Conservation (phyloP, 2,329 filamentous ascomycete species). For the Sarocladium oryzae region DNA sequence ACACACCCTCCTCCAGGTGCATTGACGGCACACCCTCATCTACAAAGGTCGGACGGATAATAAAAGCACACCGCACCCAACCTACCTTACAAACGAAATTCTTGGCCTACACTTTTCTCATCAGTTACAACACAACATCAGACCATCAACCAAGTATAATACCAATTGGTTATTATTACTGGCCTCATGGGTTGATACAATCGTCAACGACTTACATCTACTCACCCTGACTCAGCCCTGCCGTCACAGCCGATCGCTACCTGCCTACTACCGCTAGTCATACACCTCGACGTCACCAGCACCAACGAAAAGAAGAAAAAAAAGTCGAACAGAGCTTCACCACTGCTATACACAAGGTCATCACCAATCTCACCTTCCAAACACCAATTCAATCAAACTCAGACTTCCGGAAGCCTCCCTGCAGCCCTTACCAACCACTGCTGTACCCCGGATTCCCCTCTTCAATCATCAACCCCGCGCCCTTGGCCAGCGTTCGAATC, state of each 20-base stretch:
- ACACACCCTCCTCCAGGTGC: background rate
- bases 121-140: background rate
- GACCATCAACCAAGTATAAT: background rate
- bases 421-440: background rate
- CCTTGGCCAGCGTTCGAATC: conserved; percentile 3
- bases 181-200: background rate
- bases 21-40: background rate
- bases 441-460: conserved; percentile 4
- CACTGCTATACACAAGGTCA: no score
- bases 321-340: background rate
- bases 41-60: background rate
- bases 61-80: background rate
- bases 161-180: background rate
- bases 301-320: background rate
- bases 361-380: no score
- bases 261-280: conserved; percentile 21
- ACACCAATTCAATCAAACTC: background rate
- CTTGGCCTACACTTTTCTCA: background rate
- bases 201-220: background rate
- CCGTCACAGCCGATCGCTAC: background rate
- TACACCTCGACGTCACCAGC: conserved; percentile 4
- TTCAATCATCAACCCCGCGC: conserved; percentile 2
- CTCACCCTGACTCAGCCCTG: no score
- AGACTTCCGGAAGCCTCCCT: no score
- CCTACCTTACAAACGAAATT: background rate